Conservation (phyloP, 257 asterid species). For the Solanum peruvianum region DNA sequence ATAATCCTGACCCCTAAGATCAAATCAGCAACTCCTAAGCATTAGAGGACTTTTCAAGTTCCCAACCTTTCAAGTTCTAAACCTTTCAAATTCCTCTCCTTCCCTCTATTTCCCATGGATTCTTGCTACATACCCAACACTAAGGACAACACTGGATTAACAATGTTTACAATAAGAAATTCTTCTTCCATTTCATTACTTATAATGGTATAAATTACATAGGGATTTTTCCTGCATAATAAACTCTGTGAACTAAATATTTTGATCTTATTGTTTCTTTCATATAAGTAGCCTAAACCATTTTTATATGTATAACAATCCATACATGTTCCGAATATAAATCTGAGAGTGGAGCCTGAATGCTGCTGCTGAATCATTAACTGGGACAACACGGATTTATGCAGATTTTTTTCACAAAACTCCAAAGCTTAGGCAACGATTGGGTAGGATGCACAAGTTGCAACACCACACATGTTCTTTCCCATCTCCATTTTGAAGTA, state of each 20-base stretch:
- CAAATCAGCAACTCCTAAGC: too few species aligned
- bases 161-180: neutral
- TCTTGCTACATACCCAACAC: too few species aligned
- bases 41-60: too few species aligned
- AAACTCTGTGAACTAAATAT: neutral
- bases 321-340: neutral
- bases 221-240: neutral
- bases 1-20: too few species aligned
- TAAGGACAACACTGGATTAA: neutral
- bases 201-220: neutral
- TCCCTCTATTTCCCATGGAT: too few species aligned
- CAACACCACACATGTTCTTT: conserved; percentile 93
- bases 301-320: neutral
- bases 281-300: neutral
- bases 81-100: too few species aligned
- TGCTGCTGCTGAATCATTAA: neutral
- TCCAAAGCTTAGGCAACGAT: conserved; percentile 26
- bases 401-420: neutral
- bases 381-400: neutral
- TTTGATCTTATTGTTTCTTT: neutral
- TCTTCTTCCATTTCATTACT: neutral
- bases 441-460: conserved; percentile 76
- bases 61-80: too few species aligned
- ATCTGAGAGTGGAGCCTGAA: neutral
- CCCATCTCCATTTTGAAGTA: conserved; percentile 97